Conservation (phyloP, 1,284 basidiomycete species). For the Marasmius fiardii region DNA sequence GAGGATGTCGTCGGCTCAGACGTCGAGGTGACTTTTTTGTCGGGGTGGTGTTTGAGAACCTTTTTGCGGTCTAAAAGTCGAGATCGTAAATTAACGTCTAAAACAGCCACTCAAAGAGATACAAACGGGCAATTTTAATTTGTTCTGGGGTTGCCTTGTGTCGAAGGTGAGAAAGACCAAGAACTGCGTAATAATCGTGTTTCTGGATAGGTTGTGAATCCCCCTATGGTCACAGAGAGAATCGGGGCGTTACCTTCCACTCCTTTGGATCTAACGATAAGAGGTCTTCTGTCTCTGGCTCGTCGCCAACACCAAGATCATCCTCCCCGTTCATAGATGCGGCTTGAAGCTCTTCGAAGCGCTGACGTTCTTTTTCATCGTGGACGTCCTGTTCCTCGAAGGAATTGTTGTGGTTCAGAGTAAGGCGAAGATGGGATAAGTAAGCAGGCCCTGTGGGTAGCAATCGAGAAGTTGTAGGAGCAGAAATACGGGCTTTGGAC, state of each 20-base stretch:
- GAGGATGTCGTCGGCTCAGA: slow-evolving; percentile 50
- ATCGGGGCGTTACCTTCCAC: slow-evolving; percentile 76
- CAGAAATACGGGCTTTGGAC: slow-evolving; percentile 10
- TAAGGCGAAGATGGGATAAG: slow-evolving; percentile 75
- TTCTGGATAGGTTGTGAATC: slow-evolving; percentile 48
- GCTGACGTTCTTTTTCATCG: slow-evolving; percentile 50
- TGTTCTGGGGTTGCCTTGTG: slow-evolving; percentile 89
- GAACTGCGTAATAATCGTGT: slow-evolving; percentile 97
- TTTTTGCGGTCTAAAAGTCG: slow-evolving; percentile 83
- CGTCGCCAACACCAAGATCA: slow-evolving; percentile 91
- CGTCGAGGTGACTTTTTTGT: slow-evolving; percentile 84
- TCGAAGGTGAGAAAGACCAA: slow-evolving; percentile 89
- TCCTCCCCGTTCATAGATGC: slow-evolving; percentile 66
- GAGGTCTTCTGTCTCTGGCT: slow-evolving; percentile 77
- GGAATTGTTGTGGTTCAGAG: slow-evolving; percentile 71
- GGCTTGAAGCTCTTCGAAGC: slow-evolving; percentile 51
- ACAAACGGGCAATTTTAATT: slow-evolving; percentile 95
- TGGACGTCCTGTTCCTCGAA: slow-evolving; percentile 79
- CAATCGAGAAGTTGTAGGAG: slow-evolving; percentile 29
- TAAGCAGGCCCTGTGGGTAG: slow-evolving; percentile 86
- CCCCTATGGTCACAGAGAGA: not conserved
- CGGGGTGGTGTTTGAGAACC: slow-evolving; percentile 98
- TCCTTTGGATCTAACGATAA: slow-evolving; percentile 90
- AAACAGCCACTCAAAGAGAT: slow-evolving; percentile 4
- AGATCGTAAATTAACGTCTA: slow-evolving; percentile 5